phyloP scores from a whole-genome alignment of 176 grass and related monocot species.

The Hsuehochloa calcarea region DNA sequence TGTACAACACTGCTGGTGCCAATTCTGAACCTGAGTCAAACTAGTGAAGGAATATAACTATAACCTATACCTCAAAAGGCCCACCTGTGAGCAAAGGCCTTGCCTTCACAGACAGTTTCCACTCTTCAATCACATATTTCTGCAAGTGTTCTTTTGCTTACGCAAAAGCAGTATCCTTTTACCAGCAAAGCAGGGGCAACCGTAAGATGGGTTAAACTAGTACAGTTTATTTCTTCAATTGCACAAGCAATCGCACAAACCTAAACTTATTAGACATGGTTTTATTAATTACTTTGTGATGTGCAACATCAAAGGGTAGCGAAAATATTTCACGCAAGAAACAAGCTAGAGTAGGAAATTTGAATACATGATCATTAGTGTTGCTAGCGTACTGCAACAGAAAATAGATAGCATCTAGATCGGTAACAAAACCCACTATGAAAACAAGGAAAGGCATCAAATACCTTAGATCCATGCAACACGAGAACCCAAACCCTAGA shows the following conservation, averaged over 20 bases:
- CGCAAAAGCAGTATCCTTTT: conserved; percentile 31
- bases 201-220: not conserved
- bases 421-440: not conserved
- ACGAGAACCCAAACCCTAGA: not conserved
- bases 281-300: not conserved
- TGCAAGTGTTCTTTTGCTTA: conserved; percentile 7
- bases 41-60: conserved; percentile 19
- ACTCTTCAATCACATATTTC: conserved; percentile 27
- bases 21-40: not conserved
- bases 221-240: not conserved
- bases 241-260: not conserved
- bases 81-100: not conserved
- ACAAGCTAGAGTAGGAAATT: not conserved
- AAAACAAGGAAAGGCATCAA: not conserved
- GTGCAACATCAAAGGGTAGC: not conserved
- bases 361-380: not conserved
- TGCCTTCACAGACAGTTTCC: conserved; percentile 18
- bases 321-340: not conserved
- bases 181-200: conserved; percentile 23
- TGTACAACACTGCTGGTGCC: not conserved
- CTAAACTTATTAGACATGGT: not conserved
- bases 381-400: not conserved
- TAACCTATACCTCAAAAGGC: conserved; percentile 12
- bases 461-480: not conserved
- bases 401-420: conserved; percentile 6